phyloP scores from a whole-genome alignment of 169 alveolate genomes.

The Eimeria necatrix region DNA sequence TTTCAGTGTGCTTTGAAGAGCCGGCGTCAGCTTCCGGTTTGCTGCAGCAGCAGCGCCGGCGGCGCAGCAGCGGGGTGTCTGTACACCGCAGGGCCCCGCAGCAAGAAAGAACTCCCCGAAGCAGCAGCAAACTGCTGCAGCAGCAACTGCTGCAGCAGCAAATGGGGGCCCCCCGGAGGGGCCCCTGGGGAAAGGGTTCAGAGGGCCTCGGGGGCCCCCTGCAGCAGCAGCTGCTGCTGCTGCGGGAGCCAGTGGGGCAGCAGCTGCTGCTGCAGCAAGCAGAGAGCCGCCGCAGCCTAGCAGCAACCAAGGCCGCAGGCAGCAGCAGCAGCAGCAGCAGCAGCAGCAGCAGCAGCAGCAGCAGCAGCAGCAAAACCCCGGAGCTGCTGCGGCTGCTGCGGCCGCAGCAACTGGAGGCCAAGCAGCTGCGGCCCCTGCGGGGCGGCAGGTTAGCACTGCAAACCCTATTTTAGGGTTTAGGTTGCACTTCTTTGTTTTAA shows the following conservation, averaged over 20 bases:
- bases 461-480: not conserved
- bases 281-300: not conserved
- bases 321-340: not conserved
- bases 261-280: slow-evolving; percentile 37
- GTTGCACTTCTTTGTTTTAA: not conserved
- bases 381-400: too few species aligned
- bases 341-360: not conserved
- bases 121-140: slow-evolving; percentile 10
- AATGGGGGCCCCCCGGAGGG: not conserved
- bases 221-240: not conserved
- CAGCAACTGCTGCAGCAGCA: not conserved
- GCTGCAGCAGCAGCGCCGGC: not conserved
- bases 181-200: not conserved
- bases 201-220: slow-evolving; percentile 6
- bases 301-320: too few species aligned
- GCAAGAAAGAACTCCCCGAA: not conserved
- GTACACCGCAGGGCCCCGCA: not conserved
- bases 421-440: not conserved
- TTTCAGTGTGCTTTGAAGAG: not conserved
- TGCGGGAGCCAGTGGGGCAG: slow-evolving; percentile 10
- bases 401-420: too few species aligned
- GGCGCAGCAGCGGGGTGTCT: not conserved
- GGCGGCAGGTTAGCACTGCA: not conserved
- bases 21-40: not conserved
- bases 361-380: not conserved